Conservation (phyloP, 2,329 filamentous ascomycete species). For the Talaromyces pinophilus region DNA sequence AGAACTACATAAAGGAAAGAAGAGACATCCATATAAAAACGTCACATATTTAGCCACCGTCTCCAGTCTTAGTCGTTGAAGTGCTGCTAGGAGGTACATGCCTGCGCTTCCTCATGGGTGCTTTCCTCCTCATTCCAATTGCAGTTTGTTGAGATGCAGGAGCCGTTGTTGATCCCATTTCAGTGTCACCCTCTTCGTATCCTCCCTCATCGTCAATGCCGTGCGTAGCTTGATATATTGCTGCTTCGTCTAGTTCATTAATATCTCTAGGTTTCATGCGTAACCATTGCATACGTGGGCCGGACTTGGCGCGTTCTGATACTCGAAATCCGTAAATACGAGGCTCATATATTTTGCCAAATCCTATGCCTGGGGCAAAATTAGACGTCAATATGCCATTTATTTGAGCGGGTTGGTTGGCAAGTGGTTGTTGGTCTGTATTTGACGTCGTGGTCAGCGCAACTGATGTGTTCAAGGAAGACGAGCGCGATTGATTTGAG, state of each 20-base stretch:
- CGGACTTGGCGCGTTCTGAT: conserved; percentile 82
- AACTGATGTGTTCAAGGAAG: conserved; percentile 33
- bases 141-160: conserved; percentile 39
- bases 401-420: conserved; percentile 57
- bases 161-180: conserved; percentile 36
- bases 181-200: conserved; percentile 42
- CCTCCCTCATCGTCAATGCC: conserved; percentile 36
- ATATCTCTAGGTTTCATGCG: conserved; percentile 79
- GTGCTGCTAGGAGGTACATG: conserved; percentile 26
- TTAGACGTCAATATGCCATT: conserved; percentile 88
- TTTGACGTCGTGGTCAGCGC: conserved; percentile 29
- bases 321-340: conserved; percentile 97
- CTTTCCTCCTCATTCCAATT: conserved; percentile 46
- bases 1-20: conserved; percentile 22
- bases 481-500: conserved; percentile 36
- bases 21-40: conserved; percentile 12
- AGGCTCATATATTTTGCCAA: conserved; percentile 84
- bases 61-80: conserved; percentile 37
- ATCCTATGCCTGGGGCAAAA: conserved; percentile 82
- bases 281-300: conserved; percentile 96
- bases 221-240: conserved; percentile 40
- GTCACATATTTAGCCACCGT: conserved; percentile 26
- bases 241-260: conserved; percentile 75
- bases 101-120: conserved; percentile 45
- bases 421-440: conserved; percentile 39